phyloP scores from a whole-genome alignment of 768 basidiomycete genomes.

The Termitomyces sp. region DNA sequence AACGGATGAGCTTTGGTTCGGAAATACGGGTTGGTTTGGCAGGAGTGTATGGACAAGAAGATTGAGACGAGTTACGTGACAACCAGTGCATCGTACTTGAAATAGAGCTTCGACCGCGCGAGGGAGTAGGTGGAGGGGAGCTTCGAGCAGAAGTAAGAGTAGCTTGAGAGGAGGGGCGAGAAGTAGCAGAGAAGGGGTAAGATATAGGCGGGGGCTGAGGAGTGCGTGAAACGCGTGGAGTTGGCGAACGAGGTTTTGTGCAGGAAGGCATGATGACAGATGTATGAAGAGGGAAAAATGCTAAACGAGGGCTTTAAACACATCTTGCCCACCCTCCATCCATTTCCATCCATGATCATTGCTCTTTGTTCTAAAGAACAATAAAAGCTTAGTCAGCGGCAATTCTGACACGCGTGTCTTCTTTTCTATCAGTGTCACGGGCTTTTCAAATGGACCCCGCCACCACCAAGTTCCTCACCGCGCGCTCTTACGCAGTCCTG shows the following conservation, averaged over 20 bases:
- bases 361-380: conserved; percentile 22
- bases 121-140: conserved; percentile 25
- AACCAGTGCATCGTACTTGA: conserved; percentile 55
- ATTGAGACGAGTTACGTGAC: conserved; percentile 34
- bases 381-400: conserved; percentile 15
- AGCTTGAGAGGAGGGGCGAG: conserved; percentile 23
- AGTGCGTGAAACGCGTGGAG: conserved; percentile 26
- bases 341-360: conserved; percentile 4
- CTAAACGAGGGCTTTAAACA: conserved; percentile 11
- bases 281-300: conserved; percentile 8
- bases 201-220: conserved; percentile 27
- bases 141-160: conserved; percentile 23
- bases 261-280: conserved; percentile 22
- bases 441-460: conserved; percentile 21
- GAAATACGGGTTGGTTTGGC: conserved; percentile 38
- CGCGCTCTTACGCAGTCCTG: conserved; percentile 49
- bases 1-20: conserved; percentile 43
- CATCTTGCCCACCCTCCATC: conserved; percentile 4
- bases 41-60: conserved; percentile 30
- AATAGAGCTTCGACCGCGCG: conserved; percentile 32
- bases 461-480: conserved; percentile 45
- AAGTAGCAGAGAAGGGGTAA: conserved; percentile 19
- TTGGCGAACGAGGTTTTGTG: conserved; percentile 31
- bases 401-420: conserved; percentile 3
- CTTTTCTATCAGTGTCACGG: conserved; percentile 7